Evolutionary conservation across 1,139 yeast genomes (phyloP).

Genomic region (Blastobotrys malaysiensis): DNA sequence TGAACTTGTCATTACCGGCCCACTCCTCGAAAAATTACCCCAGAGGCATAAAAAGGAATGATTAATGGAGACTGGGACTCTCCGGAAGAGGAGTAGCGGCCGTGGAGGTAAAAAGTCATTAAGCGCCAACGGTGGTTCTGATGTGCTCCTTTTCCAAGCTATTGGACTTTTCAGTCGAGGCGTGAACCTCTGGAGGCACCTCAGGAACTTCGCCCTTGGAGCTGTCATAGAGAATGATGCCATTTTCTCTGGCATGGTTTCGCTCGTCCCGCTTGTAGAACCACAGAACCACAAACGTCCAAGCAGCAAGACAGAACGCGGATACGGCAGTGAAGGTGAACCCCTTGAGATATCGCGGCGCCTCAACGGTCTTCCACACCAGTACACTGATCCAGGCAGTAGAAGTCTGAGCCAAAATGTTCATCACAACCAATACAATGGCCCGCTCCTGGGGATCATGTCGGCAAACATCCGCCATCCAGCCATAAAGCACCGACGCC

Average conservation of each 20-base stretch:
- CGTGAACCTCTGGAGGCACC: background rate
- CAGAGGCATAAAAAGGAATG: background rate
- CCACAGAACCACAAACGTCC: conserved; percentile 52
- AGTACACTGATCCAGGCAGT: conserved; percentile 37
- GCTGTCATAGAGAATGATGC: conserved; percentile 14
- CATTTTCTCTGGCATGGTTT: conserved; percentile 38
- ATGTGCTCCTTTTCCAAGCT: background rate
- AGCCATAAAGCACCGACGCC: conserved; percentile 38
- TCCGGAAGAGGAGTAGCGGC: too few relatives aligned
- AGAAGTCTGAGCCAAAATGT: conserved; percentile 40
- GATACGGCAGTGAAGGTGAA: conserved; percentile 49
- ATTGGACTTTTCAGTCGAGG: background rate
- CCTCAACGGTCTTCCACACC: conserved; percentile 50
- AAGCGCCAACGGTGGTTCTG: background rate
- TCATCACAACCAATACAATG: conserved; percentile 36
- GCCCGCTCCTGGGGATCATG: conserved; percentile 40
- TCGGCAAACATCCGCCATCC: conserved; percentile 35
- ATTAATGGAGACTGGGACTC: background rate
- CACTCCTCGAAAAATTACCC: background rate
- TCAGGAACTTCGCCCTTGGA: conserved; percentile 13
- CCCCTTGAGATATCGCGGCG: conserved; percentile 49
- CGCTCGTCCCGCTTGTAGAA: conserved; percentile 57
- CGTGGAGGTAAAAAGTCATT: background rate
- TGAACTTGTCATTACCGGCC: background rate
- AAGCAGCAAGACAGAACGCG: conserved; percentile 45